These are phyloP conservation scores for Leishmania tarentolae DNA, from an alignment of 208 protist species.

Conservation along the genomic window DNA sequence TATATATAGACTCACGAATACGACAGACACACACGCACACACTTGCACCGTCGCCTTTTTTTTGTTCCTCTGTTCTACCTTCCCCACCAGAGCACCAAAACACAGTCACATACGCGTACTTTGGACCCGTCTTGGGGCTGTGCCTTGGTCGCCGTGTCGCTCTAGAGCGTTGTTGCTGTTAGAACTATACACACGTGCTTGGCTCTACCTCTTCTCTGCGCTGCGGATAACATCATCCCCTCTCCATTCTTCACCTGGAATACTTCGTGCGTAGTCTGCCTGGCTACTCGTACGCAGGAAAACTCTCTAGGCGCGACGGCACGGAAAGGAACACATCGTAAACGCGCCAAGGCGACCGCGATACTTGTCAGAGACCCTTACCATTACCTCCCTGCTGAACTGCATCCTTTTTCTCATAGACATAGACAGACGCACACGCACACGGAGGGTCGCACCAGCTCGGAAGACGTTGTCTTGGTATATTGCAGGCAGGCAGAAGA, in stretches of 20 bases:
- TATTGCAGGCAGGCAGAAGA: neutral
- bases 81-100: neutral
- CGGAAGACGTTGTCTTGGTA: neutral
- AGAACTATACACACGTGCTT: neutral
- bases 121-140: neutral
- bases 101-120: neutral
- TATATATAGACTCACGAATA: neutral
- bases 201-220: neutral
- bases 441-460: neutral
- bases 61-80: no score
- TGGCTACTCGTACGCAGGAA: neutral
- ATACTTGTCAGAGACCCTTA: neutral
- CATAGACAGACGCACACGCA: slow-evolving; percentile 7
- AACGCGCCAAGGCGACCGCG: neutral
- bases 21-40: neutral
- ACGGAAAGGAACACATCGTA: neutral
- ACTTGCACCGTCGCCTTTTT: neutral
- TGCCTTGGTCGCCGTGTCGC: neutral
- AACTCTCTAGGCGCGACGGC: neutral
- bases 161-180: neutral
- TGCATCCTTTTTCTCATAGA: neutral
- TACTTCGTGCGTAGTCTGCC: neutral
- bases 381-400: no score
- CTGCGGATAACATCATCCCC: neutral
- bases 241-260: neutral